A percentile compares a stretch with the other conserved stretches of the same genome.
Evolutionary conservation across 2,329 filamentous ascomycete genomes (phyloP).

Genomic region (Alternaria novae-zelandiae): DNA sequence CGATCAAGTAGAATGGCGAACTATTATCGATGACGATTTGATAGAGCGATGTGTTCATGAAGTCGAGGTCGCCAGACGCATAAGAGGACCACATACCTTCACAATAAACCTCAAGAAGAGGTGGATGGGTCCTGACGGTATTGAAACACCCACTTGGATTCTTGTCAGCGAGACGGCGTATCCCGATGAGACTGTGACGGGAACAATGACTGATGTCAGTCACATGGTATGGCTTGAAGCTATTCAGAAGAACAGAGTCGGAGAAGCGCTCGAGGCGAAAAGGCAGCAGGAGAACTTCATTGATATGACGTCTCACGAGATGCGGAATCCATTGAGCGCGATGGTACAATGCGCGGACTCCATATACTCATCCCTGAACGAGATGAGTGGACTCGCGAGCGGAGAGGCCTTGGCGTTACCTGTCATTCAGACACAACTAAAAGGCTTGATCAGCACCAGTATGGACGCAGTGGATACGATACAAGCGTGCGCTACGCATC

Average conservation of each 20-base stretch:
- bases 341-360: conserved; percentile 37
- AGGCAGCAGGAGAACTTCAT: conserved; percentile 34
- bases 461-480: conserved; percentile 32
- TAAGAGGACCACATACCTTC: conserved; percentile 8
- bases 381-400: conserved; percentile 2
- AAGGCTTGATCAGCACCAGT: conserved; percentile 6
- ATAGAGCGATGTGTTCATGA: conserved; percentile 9
- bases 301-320: conserved; percentile 34
- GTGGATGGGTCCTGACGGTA: conserved; percentile 22
- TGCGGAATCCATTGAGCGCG: conserved; percentile 38
- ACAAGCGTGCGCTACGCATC: conserved; percentile 36
- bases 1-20: conserved; percentile 12
- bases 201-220: conserved; percentile 42
- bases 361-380: conserved; percentile 11
- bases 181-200: conserved; percentile 26
- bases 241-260: conserved; percentile 13
- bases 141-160: conserved; percentile 19
- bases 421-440: neutral
- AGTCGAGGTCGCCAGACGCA: neutral
- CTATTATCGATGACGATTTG: conserved; percentile 2
- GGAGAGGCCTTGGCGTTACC: neutral
- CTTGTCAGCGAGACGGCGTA: conserved; percentile 18
- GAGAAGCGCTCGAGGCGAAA: conserved; percentile 24
- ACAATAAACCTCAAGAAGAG: conserved; percentile 20
- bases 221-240: conserved; percentile 40